phyloP scores from a whole-genome alignment of 176 grass and related monocot species.

The Luzula sylvatica region DNA sequence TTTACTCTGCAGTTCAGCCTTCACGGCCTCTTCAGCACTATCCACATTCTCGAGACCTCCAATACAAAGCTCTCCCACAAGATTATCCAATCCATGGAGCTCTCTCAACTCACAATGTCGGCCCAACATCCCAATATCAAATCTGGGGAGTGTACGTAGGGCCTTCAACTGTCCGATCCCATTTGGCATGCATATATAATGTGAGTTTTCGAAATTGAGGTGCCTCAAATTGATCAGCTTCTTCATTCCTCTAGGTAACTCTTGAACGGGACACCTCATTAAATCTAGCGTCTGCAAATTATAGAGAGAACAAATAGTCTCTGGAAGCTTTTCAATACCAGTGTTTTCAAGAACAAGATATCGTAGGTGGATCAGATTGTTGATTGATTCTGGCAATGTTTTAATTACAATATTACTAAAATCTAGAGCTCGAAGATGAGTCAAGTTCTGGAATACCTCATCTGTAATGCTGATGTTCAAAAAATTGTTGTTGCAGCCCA shows the following conservation, averaged over 20 bases:
- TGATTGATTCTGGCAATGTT: slow-evolving; percentile 28
- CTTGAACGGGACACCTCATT: not conserved
- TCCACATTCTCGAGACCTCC: slow-evolving; percentile 15
- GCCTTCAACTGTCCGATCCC: slow-evolving; percentile 31
- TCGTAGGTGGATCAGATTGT: slow-evolving; percentile 24
- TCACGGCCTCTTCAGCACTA: not conserved
- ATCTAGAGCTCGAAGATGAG: slow-evolving; percentile 29
- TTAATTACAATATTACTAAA: slow-evolving; percentile 10
- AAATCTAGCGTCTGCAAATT: slow-evolving; percentile 33
- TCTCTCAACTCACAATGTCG: slow-evolving; percentile 21
- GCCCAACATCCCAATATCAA: slow-evolving; percentile 12
- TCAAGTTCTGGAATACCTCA: not conserved
- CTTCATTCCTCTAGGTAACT: slow-evolving; percentile 24
- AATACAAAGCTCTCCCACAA: slow-evolving; percentile 25
- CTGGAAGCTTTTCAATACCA: slow-evolving; percentile 18
- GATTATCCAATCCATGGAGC: slow-evolving; percentile 27
- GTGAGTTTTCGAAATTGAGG: slow-evolving; percentile 9
- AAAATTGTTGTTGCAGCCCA: not conserved
- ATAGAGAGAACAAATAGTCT: slow-evolving; percentile 26
- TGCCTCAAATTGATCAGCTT: slow-evolving; percentile 28
- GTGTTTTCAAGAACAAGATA: slow-evolving; percentile 27
- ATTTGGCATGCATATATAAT: slow-evolving; percentile 19
- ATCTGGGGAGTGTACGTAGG: slow-evolving; percentile 23
- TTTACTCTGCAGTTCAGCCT: slow-evolving; percentile 22
- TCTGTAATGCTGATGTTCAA: not conserved